These are phyloP conservation scores for Chalciporus sphaerocephalus DNA, from an alignment of 768 basidiomycete species.

Conservation along the genomic window DNA sequence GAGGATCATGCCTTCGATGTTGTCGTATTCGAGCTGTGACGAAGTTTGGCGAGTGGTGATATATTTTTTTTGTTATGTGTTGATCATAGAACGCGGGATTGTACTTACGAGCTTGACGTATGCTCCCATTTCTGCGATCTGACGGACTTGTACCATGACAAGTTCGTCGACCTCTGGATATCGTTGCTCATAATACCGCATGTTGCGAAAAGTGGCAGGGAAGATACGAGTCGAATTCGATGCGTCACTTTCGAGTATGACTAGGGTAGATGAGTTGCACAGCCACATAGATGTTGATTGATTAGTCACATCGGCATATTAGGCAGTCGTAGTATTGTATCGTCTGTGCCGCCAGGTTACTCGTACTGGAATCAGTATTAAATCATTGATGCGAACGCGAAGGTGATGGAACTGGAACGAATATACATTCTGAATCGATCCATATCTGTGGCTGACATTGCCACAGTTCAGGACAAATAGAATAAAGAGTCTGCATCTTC, in stretches of 20 bases:
- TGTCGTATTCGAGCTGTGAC: slow-evolving; percentile 91
- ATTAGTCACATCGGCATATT: neutral
- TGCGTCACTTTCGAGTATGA: neutral
- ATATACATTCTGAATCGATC: no score
- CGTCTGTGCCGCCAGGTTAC: no score
- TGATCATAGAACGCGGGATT: neutral
- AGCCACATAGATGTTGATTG: neutral
- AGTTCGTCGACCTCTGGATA: slow-evolving; percentile 97
- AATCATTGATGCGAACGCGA: no score
- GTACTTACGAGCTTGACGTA: slow-evolving; percentile 90
- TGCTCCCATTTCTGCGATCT: slow-evolving; percentile 99
- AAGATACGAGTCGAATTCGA: neutral
- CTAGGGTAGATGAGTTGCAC: neutral
- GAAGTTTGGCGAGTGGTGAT: neutral
- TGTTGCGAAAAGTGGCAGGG: slow-evolving; percentile 27
- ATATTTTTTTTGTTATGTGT: neutral
- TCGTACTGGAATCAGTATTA: no score
- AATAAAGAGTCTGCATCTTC: no score
- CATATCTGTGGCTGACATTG: no score
- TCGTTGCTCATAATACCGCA: slow-evolving; percentile 91
- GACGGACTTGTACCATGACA: slow-evolving; percentile 99
- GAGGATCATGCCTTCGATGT: slow-evolving; percentile 98
- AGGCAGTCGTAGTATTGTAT: no score
- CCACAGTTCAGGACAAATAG: neutral
- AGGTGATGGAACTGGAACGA: no score